Evolutionary conservation across 805 yeast species (phyloP), one percentile per base, ranked within the genome.

Genomic region (Zygotorulaspora chibaensis): DNA sequence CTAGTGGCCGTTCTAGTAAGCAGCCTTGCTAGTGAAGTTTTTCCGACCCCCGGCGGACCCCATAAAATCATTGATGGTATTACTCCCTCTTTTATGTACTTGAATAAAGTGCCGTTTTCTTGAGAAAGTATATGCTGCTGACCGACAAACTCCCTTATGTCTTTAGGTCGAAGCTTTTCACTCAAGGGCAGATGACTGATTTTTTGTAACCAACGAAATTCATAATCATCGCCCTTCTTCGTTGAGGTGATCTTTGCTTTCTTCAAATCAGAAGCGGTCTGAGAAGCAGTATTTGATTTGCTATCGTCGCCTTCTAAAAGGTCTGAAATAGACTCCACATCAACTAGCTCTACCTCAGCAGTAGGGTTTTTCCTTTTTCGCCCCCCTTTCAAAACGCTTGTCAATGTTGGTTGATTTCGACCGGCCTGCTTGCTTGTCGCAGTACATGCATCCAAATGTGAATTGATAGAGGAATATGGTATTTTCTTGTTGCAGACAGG

Each of bases 11-110:
- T 53, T 26, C 58, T 54, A 3, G 72, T 56, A 7, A 73, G 52
- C 15, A 75, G 60, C n/a, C 84, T 64, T 0, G 95, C 93, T 23
- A 93, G 61, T 0, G 96, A 84, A 0, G 99, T 93, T 61, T 93
- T 93, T 0, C 73, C 91, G 2, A 88, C 90, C 0, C 99, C 99
- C 1, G 97, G 95, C 0, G 96, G 96, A 0, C 99, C 99, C 86
- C 93, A 85, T 4, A 93, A 67, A 1, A 93, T 80, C 80, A 93
- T 74, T 0, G 96, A 88, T 1, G 97, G 97, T 7, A 86, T 70
- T 38, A 73, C 70, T n/a, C 83, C 65, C 15, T 75, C 67, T 30
- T 75, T 72, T 1, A 90, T 72, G 49, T 85, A 85, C 37, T 81
- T 81, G 23, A 80, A 68, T 2, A 91, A 67, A 2, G 82, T 70